Percentiles rank a stretch among this genome's conserved stretches.
Conservation (phyloP, 1,284 basidiomycete genomes). For the Inonotus obliquus region DNA sequence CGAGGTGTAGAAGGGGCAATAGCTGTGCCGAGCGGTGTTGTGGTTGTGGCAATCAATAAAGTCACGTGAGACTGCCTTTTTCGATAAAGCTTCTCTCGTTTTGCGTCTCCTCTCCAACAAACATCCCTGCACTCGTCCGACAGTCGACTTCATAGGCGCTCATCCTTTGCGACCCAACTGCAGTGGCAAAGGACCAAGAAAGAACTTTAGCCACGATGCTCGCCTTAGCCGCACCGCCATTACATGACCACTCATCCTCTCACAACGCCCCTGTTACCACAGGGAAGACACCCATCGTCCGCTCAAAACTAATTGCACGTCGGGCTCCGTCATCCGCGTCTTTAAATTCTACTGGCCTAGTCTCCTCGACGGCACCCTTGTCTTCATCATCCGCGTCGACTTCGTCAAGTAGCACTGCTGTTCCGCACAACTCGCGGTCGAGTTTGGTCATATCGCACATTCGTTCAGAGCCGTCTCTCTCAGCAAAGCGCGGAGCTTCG, state of each 20-base stretch:
- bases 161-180: background rate
- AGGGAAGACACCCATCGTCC: slow-evolving; percentile 8
- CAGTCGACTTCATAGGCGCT: background rate
- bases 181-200: background rate
- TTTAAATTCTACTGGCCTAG: slow-evolving; percentile 22
- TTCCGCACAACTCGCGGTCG: slow-evolving; percentile 21
- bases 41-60: background rate
- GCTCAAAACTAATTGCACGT: slow-evolving; percentile 11
- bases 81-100: background rate
- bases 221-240: slow-evolving; percentile 27
- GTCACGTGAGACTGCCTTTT: background rate
- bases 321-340: slow-evolving; percentile 16
- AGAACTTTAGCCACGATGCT: slow-evolving; percentile 24
- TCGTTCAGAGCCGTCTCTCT: background rate
- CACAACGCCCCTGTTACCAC: slow-evolving; percentile 22
- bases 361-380: slow-evolving; percentile 22
- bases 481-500: background rate
- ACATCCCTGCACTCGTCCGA: background rate
- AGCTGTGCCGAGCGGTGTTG: background rate
- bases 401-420: slow-evolving; percentile 21
- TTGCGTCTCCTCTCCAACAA: slow-evolving; percentile 3
- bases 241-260: slow-evolving; percentile 26
- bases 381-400: slow-evolving; percentile 18
- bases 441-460: slow-evolving; percentile 18
- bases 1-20: background rate